A percentile compares a stretch with the other conserved stretches of the same genome.
Evolutionary conservation across 805 yeast species (phyloP).

Genomic region (Candida khao-thaluensis): DNA sequence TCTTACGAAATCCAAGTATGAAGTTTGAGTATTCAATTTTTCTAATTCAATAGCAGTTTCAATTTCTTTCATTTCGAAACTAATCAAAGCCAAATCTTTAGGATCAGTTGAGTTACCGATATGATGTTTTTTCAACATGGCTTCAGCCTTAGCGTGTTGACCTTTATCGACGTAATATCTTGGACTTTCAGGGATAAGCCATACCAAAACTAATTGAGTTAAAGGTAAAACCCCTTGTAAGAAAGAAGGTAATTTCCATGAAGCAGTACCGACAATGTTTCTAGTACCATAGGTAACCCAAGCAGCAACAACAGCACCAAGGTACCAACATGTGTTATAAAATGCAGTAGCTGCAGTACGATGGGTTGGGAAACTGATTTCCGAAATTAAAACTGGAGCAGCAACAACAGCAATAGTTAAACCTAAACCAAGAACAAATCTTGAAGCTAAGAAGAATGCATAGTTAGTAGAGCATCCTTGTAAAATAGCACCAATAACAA

Average conservation of each 20-base stretch:
- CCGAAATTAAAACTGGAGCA: conserved; percentile 51
- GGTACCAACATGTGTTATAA: conserved; percentile 52
- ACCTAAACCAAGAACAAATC: conserved; percentile 52
- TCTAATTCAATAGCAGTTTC: conserved; percentile 16
- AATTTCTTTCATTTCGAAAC: conserved; percentile 17
- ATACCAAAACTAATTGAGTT: conserved; percentile 35
- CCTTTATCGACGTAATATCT: conserved; percentile 44
- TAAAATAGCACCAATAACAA: conserved; percentile 35
- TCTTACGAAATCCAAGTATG: conserved; percentile 16
- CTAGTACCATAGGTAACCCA: conserved; percentile 51
- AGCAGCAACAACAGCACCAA: conserved; percentile 54
- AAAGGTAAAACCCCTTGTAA: conserved; percentile 50
- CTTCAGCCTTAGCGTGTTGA: conserved; percentile 42
- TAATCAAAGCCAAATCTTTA: conserved; percentile 15
- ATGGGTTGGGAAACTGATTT: conserved; percentile 48
- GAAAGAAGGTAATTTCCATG: conserved; percentile 57
- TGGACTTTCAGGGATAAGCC: conserved; percentile 51
- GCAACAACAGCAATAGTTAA: conserved; percentile 39
- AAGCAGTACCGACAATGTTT: conserved; percentile 24
- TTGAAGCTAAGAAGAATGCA: conserved; percentile 40
- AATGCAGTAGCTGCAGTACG: conserved; percentile 42
- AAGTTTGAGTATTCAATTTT: conserved; percentile 12
- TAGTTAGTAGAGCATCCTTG: conserved; percentile 38
- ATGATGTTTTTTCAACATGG: conserved; percentile 39
- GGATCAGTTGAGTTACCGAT: conserved; percentile 30